Evolutionary conservation across 2,329 filamentous ascomycete species (phyloP).

Genomic region (Pseudogymnoascus sp.): DNA sequence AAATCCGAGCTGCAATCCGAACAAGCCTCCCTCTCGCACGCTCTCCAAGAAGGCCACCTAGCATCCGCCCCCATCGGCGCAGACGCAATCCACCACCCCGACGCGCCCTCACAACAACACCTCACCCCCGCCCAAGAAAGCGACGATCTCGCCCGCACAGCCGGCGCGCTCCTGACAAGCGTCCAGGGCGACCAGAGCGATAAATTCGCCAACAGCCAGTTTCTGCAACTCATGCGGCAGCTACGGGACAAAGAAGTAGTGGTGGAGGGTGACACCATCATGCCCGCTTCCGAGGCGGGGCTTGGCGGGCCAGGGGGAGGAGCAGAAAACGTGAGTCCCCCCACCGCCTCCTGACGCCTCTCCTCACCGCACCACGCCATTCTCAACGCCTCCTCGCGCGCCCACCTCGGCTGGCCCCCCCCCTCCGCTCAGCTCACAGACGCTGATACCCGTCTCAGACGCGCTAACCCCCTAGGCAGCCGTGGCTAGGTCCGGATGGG

Average conservation of each 20-base stretch:
- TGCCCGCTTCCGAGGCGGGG: conserved; percentile 22
- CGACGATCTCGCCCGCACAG: conserved; percentile 64
- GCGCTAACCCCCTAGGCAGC: neutral
- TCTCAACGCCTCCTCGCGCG: neutral
- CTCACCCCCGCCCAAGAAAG: conserved; percentile 34
- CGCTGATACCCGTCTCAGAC: neutral
- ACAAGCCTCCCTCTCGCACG: conserved; percentile 12
- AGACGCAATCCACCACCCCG: conserved; percentile 25
- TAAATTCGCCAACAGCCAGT: conserved; percentile 73
- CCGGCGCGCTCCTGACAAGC: conserved; percentile 60
- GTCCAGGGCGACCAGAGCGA: conserved; percentile 59
- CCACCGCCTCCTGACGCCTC: neutral
- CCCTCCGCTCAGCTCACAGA: neutral
- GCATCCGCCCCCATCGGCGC: conserved; percentile 25
- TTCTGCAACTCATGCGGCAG: conserved; percentile 67
- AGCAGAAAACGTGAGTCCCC: neutral
- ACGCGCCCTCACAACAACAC: conserved; percentile 25
- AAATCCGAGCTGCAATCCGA: conserved; percentile 15
- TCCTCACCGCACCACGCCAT: neutral
- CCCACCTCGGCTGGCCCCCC: neutral
- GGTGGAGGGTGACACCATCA: conserved; percentile 60
- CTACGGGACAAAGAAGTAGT: conserved; percentile 63
- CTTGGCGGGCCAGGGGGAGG: neutral
- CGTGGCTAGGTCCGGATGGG: too few species aligned
- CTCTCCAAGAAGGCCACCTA: conserved; percentile 10